Evolutionary conservation across 73 alveolate genomes (phyloP).

Genomic region (Blepharisma japonicum): DNA sequence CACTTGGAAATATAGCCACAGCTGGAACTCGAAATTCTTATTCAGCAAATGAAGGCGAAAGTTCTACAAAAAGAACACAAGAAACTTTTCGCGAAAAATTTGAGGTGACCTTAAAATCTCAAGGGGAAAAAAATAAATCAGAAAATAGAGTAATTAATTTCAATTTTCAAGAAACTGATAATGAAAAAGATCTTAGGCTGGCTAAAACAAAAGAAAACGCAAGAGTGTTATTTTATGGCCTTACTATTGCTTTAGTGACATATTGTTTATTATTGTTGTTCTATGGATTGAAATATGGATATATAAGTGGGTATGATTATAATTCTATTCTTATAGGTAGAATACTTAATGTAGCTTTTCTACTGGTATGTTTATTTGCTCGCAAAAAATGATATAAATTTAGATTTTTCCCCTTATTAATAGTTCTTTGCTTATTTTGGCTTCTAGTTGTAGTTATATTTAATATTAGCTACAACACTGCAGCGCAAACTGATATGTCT

Average conservation of each 20-base stretch:
- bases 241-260: constrained; percentile 13
- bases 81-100: too few relatives aligned
- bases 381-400: not conserved
- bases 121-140: not conserved
- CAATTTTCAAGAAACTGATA: constrained; percentile 5
- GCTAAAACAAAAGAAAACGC: not conserved
- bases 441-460: not conserved
- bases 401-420: not conserved
- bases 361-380: not conserved
- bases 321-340: not conserved
- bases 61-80: too few relatives aligned
- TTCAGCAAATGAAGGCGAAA: too few relatives aligned
- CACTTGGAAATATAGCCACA: too few relatives aligned
- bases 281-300: not conserved
- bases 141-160: not conserved
- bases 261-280: not conserved
- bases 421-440: not conserved
- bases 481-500: not conserved
- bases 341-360: not conserved
- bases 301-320: not conserved
- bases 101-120: not conserved
- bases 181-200: not conserved
- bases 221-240: not conserved
- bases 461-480: not conserved
- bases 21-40: too few relatives aligned